phyloP scores from a whole-genome alignment of 139 green algal species.

The Micractinium conductrix region DNA sequence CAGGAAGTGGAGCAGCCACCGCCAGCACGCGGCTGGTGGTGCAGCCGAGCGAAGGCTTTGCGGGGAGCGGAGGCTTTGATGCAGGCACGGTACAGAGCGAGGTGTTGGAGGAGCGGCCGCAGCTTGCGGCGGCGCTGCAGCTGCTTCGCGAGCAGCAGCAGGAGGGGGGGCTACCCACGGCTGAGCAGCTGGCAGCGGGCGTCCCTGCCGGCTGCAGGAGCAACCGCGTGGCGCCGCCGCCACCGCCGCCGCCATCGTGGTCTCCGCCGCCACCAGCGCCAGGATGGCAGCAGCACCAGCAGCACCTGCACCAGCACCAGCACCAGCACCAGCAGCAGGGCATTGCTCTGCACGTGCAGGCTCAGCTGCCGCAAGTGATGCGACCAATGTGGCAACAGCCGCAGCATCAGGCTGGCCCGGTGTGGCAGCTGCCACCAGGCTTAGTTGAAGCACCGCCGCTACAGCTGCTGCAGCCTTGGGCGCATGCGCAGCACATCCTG shows the following conservation, averaged over 20 bases:
- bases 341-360: too few relatives aligned
- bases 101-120: slow-evolving; percentile 28
- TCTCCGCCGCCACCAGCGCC: neutral
- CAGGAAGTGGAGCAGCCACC: neutral
- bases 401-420: neutral
- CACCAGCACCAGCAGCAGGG: slow-evolving; percentile 14
- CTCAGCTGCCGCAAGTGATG: neutral
- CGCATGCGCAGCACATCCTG: too few relatives aligned
- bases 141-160: neutral
- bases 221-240: slow-evolving; percentile 15
- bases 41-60: neutral
- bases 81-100: slow-evolving; percentile 2
- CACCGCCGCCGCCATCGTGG: slow-evolving; percentile 8
- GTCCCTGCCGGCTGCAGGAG: neutral
- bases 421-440: neutral
- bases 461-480: neutral
- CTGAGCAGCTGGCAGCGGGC: neutral
- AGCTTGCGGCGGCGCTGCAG: neutral
- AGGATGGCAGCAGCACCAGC: neutral
- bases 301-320: neutral
- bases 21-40: neutral
- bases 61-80: neutral
- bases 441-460: neutral
- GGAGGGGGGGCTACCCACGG: neutral
- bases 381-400: neutral